Evolutionary conservation across 768 basidiomycete species (phyloP).

Genomic region (Russula foetens): DNA sequence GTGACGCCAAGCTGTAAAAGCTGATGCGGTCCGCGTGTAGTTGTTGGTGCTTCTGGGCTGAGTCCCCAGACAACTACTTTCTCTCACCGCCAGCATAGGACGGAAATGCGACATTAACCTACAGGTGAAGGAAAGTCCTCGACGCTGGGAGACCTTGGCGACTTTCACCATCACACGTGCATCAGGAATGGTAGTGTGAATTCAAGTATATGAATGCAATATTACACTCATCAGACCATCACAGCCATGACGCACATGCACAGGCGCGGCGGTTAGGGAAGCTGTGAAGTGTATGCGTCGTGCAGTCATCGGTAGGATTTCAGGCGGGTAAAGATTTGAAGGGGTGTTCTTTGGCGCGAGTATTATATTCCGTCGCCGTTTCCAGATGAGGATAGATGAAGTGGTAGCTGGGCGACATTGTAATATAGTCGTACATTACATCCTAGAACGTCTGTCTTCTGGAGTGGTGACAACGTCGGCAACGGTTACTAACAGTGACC

Average conservation of each 20-base stretch:
- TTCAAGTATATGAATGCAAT: not conserved
- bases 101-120: not conserved
- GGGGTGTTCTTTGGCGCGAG: not conserved
- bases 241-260: not conserved
- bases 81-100: slow-evolving; percentile 20
- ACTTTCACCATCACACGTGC: slow-evolving; percentile 10
- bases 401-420: not conserved
- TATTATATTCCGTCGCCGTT: not conserved
- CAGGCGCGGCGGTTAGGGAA: not conserved
- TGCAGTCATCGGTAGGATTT: not conserved
- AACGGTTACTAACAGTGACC: not conserved
- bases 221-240: not conserved
- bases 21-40: no score
- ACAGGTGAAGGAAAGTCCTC: slow-evolving; percentile 2
- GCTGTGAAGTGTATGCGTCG: not conserved
- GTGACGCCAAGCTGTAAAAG: no score
- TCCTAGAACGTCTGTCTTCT: not conserved
- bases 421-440: not conserved
- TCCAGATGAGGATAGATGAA: not conserved
- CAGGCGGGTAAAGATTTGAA: no score
- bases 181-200: not conserved
- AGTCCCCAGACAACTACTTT: slow-evolving; percentile 27
- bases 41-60: no score
- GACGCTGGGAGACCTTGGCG: not conserved
- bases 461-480: not conserved